phyloP scores from a whole-genome alignment of 371 early-diverging fungal species.

The Syncephalastrum racemosum region DNA sequence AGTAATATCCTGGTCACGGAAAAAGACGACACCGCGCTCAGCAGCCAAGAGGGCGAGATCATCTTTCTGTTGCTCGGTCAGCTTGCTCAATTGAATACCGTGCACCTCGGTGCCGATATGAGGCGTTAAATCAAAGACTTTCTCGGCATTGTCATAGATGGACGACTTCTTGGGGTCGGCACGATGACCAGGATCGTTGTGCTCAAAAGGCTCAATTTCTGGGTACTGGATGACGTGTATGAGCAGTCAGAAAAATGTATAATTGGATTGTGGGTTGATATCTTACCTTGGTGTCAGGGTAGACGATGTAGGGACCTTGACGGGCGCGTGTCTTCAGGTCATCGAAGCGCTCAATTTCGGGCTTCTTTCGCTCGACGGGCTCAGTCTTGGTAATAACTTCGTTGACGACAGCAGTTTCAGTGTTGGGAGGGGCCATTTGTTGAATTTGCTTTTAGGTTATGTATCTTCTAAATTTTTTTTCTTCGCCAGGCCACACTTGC shows the following conservation, averaged over 20 bases:
- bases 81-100: slow-evolving; percentile 51
- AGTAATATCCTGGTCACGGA: slow-evolving; percentile 59
- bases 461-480: too few species aligned
- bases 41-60: slow-evolving; percentile 60
- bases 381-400: slow-evolving; percentile 21
- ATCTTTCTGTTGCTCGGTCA: slow-evolving; percentile 56
- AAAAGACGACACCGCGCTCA: slow-evolving; percentile 64
- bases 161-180: slow-evolving; percentile 63
- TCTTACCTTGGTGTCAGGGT: slow-evolving; percentile 34
- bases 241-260: neutral
- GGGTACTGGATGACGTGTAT: slow-evolving; percentile 25
- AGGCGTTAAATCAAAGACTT: slow-evolving; percentile 60
- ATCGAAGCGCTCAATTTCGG: slow-evolving; percentile 39
- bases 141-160: slow-evolving; percentile 54
- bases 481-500: too few species aligned
- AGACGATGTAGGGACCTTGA: slow-evolving; percentile 38
- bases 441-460: too few species aligned
- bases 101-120: slow-evolving; percentile 71
- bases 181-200: slow-evolving; percentile 43
- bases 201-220: slow-evolving; percentile 30
- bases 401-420: slow-evolving; percentile 4
- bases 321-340: slow-evolving; percentile 33
- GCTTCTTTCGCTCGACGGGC: slow-evolving; percentile 24
- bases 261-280: neutral
- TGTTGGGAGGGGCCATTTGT: slow-evolving; percentile 16